These are phyloP conservation scores for Cucurbita moschata DNA, from an alignment of 306 rosid species.

Conservation along the genomic window DNA sequence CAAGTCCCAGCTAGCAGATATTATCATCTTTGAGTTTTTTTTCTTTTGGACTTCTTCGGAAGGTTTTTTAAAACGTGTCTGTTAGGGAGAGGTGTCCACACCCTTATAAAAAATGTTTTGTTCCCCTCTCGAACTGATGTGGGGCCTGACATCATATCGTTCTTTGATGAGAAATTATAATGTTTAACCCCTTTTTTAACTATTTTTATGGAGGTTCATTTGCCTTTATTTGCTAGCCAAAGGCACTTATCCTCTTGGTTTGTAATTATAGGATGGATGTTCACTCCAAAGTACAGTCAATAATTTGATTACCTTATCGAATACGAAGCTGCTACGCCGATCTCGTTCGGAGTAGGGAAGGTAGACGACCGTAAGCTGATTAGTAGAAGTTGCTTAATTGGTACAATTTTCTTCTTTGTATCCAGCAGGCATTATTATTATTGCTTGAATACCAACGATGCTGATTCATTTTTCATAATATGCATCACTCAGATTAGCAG, in stretches of 20 bases:
- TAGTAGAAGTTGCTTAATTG: neutral
- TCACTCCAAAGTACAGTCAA: neutral
- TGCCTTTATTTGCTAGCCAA: neutral
- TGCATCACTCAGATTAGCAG: neutral
- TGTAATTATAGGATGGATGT: neutral
- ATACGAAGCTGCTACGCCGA: neutral
- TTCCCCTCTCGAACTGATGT: too few relatives aligned
- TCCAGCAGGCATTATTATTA: neutral
- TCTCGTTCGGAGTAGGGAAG: neutral
- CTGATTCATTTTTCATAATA: neutral
- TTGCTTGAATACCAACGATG: neutral
- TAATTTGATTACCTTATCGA: neutral
- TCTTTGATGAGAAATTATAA: neutral
- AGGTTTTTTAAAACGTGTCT: too few relatives aligned
- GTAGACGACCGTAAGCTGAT: neutral
- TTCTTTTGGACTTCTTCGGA: accelerated
- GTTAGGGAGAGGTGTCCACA: too few relatives aligned
- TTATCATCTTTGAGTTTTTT: too few relatives aligned
- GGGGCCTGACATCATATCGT: too few relatives aligned
- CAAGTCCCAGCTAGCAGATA: too few relatives aligned
- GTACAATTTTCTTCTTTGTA: neutral
- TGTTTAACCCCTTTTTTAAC: neutral
- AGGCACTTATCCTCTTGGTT: neutral
- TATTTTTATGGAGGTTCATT: neutral
- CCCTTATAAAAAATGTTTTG: too few relatives aligned